Evolutionary conservation across 164 flowering plant genomes (phyloP).

Genomic region (Warburgia ugandensis): DNA sequence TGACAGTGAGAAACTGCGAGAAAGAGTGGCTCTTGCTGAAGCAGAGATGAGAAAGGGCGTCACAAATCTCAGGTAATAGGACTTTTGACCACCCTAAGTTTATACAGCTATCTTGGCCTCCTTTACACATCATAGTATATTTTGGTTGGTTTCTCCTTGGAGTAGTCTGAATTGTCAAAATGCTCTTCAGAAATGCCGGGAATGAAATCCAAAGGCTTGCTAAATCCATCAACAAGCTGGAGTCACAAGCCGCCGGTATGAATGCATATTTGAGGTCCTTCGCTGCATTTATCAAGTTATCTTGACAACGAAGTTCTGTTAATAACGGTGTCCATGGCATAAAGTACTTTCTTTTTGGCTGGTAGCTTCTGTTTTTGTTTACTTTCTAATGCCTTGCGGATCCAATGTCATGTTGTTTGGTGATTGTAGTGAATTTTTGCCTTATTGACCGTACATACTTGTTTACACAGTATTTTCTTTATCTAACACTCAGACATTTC

Average conservation of each 20-base stretch:
- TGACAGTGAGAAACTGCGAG: constrained; percentile 73
- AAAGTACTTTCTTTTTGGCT: too few species aligned
- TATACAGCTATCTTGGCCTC: neutral
- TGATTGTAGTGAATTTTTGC: too few species aligned
- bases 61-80: constrained; percentile 47
- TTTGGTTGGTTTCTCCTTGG: neutral
- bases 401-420: too few species aligned
- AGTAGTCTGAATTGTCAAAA: constrained; percentile 2
- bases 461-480: neutral
- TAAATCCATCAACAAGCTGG: constrained; percentile 55
- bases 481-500: neutral
- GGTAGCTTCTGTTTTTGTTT: too few species aligned
- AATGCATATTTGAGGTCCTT: too few species aligned
- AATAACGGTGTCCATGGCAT: too few species aligned
- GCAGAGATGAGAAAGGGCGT: constrained; percentile 72
- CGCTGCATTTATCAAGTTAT: too few species aligned
- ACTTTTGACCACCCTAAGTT: neutral
- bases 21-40: constrained; percentile 81
- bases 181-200: constrained; percentile 53
- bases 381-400: too few species aligned
- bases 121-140: neutral
- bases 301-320: too few species aligned
- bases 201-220: constrained; percentile 50
- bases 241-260: constrained; percentile 69
- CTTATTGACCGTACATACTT: too few species aligned